phyloP scores from a whole-genome alignment of 345 rosid genomes.

The Mercurialis annua region DNA sequence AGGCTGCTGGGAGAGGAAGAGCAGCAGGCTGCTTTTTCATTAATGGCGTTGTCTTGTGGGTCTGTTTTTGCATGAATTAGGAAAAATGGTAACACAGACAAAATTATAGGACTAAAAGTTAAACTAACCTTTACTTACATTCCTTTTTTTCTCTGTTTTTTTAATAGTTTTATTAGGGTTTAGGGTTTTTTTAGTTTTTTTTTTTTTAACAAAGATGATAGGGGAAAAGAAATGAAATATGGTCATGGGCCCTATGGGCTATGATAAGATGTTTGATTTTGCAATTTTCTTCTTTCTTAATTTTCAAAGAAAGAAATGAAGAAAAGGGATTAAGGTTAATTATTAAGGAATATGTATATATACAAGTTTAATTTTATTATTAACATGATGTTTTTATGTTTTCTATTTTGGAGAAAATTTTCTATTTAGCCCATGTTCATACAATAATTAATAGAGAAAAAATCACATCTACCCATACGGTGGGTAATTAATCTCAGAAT shows the following conservation, averaged over 20 bases:
- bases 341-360: too few species aligned
- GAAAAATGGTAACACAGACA: background rate
- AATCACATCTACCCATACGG: too few species aligned
- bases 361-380: too few species aligned
- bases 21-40: slow-evolving; percentile 76
- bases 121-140: background rate
- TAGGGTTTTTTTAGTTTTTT: background rate
- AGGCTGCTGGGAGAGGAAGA: slow-evolving; percentile 66
- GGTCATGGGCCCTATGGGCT: background rate
- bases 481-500: too few species aligned
- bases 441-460: too few species aligned
- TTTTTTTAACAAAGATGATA: background rate
- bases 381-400: too few species aligned
- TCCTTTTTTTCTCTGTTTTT: background rate
- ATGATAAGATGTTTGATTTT: background rate
- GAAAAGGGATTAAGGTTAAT: too few species aligned
- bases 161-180: background rate
- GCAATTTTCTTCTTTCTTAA: background rate
- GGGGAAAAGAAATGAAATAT: background rate
- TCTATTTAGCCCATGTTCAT: too few species aligned
- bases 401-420: too few species aligned
- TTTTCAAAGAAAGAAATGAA: background rate
- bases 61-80: slow-evolving; percentile 44
- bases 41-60: slow-evolving; percentile 71
- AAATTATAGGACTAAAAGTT: background rate